These are phyloP conservation scores for Amanita pallidorosea DNA, from an alignment of 768 basidiomycete genomes.

Conservation along the genomic window DNA sequence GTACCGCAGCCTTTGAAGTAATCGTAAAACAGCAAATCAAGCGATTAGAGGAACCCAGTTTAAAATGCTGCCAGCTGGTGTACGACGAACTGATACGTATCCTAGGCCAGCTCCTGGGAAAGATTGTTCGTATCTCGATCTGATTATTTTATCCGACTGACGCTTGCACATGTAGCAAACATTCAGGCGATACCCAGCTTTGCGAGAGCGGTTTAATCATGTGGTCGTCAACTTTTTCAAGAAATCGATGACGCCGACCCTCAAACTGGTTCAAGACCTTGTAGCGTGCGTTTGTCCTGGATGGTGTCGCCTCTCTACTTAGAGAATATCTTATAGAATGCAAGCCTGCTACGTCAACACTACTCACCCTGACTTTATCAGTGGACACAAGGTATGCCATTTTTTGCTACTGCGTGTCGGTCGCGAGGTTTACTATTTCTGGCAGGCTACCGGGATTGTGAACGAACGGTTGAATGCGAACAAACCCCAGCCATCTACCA, in stretches of 20 bases:
- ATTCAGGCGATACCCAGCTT: conserved; percentile 94
- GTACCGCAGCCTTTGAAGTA: conserved; percentile 94
- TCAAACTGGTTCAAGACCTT: conserved; percentile 88
- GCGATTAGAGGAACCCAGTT: conserved; percentile 83
- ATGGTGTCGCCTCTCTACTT: neutral
- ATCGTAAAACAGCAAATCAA: conserved; percentile 99
- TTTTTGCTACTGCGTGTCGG: too few relatives aligned
- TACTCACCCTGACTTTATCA: conserved; percentile 97
- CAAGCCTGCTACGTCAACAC: conserved; percentile 99
- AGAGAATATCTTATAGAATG: conserved; percentile 45
- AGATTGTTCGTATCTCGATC: conserved; percentile 53
- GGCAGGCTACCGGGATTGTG: conserved; percentile 81
- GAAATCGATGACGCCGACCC: conserved; percentile 85
- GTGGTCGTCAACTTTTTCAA: conserved; percentile 98
- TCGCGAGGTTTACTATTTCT: neutral
- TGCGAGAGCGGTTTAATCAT: conserved; percentile 90
- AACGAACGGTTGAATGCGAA: conserved; percentile 71
- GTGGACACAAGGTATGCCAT: conserved; percentile 65
- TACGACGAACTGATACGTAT: conserved; percentile 98
- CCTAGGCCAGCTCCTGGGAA: conserved; percentile 78
- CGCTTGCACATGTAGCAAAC: conserved; percentile 52
- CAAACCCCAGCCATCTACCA: conserved; percentile 50
- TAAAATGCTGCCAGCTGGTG: conserved; percentile 92
- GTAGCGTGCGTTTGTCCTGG: conserved; percentile 51
- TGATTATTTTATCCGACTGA: neutral